Evolutionary conservation across 2,329 filamentous ascomycete species (phyloP).

Genomic region (Fusarium luffae): DNA sequence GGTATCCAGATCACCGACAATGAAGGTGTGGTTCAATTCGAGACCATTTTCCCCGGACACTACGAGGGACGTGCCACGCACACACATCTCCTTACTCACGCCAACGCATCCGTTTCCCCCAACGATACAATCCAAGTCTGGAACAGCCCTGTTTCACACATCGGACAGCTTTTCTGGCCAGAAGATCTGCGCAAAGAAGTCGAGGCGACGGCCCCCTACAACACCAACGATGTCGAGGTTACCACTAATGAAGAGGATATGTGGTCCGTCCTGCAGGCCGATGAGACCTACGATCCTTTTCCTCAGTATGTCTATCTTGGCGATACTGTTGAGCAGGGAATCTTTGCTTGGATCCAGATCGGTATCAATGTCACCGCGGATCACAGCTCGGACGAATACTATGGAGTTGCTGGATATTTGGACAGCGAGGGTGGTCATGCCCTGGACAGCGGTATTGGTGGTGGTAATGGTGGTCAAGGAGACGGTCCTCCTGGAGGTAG

Average conservation of each 20-base stretch:
- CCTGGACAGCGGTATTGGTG: constrained; percentile 9
- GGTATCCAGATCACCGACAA: constrained; percentile 16
- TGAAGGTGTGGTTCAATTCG: constrained; percentile 7
- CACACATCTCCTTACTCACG: constrained; percentile 4
- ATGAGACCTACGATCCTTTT: constrained; percentile 17
- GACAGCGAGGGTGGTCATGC: constrained; percentile 4
- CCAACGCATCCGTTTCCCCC: constrained; percentile 6
- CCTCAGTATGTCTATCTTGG: constrained; percentile 13
- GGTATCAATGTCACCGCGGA: constrained; percentile 5
- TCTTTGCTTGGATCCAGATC: constrained; percentile 17
- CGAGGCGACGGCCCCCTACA: not conserved
- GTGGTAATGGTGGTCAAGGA: not conserved
- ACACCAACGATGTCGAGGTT: constrained; percentile 1
- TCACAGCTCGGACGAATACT: not conserved
- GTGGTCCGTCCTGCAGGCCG: constrained; percentile 9
- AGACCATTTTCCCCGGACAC: constrained; percentile 12
- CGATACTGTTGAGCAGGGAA: constrained; percentile 10
- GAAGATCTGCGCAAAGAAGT: constrained; percentile 1
- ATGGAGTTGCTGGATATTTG: constrained; percentile 12
- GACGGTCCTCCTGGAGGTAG: not conserved
- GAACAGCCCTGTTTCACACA: constrained; percentile 15
- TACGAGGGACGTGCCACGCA: constrained; percentile 6
- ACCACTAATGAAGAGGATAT: constrained; percentile 12
- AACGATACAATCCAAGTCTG: constrained; percentile 17
- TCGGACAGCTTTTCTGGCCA: constrained; percentile 17